phyloP scores from a whole-genome alignment of 768 basidiomycete genomes.

The Kwoniella europaea region DNA sequence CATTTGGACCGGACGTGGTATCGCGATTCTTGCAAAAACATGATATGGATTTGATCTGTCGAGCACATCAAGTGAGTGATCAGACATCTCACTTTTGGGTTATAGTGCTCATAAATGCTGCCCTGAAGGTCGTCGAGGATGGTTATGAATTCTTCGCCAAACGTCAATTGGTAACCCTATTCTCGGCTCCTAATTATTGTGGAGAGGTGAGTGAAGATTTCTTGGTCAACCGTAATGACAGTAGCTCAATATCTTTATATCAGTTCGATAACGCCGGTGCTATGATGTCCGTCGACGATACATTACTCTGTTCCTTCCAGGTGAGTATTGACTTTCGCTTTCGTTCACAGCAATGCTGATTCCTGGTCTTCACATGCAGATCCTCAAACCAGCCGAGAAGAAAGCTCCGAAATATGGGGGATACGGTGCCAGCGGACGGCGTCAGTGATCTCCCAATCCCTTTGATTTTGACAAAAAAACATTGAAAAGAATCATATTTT shows the following conservation, averaged over 20 bases:
- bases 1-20: conserved; percentile 97
- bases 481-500: conserved; percentile 8
- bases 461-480: conserved; percentile 12
- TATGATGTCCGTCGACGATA: conserved; percentile 99
- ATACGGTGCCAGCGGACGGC: conserved; percentile 54
- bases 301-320: conserved; percentile 96
- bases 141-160: conserved; percentile 99
- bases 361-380: conserved; percentile 63
- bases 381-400: conserved; percentile 98
- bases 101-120: no score
- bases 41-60: conserved; percentile 98
- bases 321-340: conserved; percentile 60
- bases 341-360: not conserved
- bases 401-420: conserved; percentile 71
- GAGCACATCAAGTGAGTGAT: conserved; percentile 86
- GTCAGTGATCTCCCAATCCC: conserved; percentile 59
- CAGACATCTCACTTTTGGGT: not conserved
- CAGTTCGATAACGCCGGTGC: conserved; percentile 98
- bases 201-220: conserved; percentile 52
- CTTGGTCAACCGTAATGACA: not conserved
- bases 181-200: conserved; percentile 77
- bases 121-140: conserved; percentile 86
- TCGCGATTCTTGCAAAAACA: conserved; percentile 98
- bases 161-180: conserved; percentile 92
- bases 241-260: not conserved